phyloP scores from a whole-genome alignment of 768 basidiomycete species.

The Macrolepiota fuliginosa region DNA sequence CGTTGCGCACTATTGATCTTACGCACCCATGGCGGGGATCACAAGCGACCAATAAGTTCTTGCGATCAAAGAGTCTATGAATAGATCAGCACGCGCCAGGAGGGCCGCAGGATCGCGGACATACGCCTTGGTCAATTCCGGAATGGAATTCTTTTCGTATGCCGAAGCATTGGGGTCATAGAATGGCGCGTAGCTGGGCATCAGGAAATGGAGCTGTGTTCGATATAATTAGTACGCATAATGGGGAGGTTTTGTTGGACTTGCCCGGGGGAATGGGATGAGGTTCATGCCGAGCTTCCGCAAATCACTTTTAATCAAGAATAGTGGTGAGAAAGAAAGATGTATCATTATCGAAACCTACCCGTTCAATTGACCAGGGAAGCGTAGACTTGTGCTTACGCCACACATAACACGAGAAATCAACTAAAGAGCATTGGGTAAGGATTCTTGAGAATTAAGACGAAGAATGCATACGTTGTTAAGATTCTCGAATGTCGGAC shows the following conservation, averaged over 20 bases:
- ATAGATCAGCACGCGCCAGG: not conserved
- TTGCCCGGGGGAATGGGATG: constrained; percentile 91
- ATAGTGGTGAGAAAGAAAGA: constrained; percentile 7
- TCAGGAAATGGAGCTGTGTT: constrained; percentile 88
- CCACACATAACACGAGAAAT: constrained; percentile 93
- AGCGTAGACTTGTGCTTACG: constrained; percentile 86
- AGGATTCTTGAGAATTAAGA: not conserved
- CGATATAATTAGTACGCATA: not conserved
- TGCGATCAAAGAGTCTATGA: constrained; percentile 72
- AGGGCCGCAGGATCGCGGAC: constrained; percentile 17
- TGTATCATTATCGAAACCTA: constrained; percentile 26
- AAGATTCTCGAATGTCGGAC: constrained; percentile 62
- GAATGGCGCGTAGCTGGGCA: constrained; percentile 93
- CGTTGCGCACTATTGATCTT: not conserved
- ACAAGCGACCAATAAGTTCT: constrained; percentile 78
- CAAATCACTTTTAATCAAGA: constrained; percentile 54
- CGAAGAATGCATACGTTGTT: constrained; percentile 51
- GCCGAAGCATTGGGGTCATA: constrained; percentile 60
- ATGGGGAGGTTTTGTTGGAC: constrained; percentile 19
- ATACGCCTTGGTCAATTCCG: constrained; percentile 75
- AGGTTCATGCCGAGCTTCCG: constrained; percentile 93
- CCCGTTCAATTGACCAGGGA: constrained; percentile 95
- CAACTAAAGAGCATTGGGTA: constrained; percentile 36
- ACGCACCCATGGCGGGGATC: constrained; percentile 75
- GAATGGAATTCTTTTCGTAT: constrained; percentile 58